Conservation (phyloP, 371 early-diverging fungal species). For the Lichtheimia ornata region DNA sequence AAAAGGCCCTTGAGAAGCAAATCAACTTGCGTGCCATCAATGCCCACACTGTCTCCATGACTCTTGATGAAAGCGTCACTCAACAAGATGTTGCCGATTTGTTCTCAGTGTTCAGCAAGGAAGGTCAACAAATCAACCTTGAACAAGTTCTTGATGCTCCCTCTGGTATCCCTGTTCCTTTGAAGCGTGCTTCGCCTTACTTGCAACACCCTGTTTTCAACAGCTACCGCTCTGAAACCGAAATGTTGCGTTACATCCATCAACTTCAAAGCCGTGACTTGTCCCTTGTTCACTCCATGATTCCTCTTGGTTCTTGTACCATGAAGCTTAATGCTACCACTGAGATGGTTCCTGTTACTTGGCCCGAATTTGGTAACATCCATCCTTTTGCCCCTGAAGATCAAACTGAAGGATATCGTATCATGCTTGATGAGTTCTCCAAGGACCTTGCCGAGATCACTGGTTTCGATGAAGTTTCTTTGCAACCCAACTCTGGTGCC, state of each 20-base stretch:
- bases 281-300: constrained; percentile 96
- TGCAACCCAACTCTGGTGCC: constrained; percentile 98
- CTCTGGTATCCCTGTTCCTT: constrained; percentile 59
- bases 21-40: constrained; percentile 90
- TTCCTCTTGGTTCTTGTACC: constrained; percentile 96
- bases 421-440: constrained; percentile 83
- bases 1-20: constrained; percentile 71
- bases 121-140: constrained; percentile 48
- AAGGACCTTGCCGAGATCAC: constrained; percentile 88
- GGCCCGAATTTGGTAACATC: constrained; percentile 93
- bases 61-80: constrained; percentile 90
- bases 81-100: constrained; percentile 79
- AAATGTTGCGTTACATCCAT: constrained; percentile 94
- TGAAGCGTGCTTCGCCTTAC: constrained; percentile 76
- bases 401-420: constrained; percentile 89
- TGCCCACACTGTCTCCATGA: constrained; percentile 73
- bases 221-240: constrained; percentile 97
- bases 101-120: constrained; percentile 68
- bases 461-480: constrained; percentile 88
- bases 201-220: constrained; percentile 92
- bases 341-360: constrained; percentile 97
- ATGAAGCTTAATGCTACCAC: constrained; percentile 98
- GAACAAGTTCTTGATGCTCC: constrained; percentile 44
- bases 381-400: constrained; percentile 95
- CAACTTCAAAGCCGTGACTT: constrained; percentile 94